Conservation (phyloP, 2,329 filamentous ascomycete genomes). For the Pleurostoma richardsiae region DNA sequence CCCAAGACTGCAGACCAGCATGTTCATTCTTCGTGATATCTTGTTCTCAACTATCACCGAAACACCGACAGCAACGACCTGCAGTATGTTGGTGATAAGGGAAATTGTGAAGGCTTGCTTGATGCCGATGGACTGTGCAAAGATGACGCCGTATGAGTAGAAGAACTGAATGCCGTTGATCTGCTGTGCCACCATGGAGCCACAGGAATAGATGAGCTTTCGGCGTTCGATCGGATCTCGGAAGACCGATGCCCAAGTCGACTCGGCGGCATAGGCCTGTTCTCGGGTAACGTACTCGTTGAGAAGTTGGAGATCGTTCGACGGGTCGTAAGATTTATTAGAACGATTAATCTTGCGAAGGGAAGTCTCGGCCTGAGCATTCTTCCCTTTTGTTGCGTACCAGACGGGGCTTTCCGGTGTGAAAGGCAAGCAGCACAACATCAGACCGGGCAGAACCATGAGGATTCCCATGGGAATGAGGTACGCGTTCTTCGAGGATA, state of each 20-base stretch:
- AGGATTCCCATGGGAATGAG: constrained; percentile 11
- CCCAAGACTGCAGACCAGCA: constrained; percentile 27
- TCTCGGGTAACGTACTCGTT: constrained; percentile 17
- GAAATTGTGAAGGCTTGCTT: constrained; percentile 29
- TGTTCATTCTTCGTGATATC: constrained; percentile 24
- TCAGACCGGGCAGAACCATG: constrained; percentile 12
- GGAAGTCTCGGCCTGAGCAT: constrained; percentile 17
- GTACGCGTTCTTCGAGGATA: constrained; percentile 11
- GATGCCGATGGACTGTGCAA: constrained; percentile 30
- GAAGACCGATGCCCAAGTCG: constrained; percentile 30
- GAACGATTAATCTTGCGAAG: constrained; percentile 23
- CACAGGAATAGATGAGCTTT: constrained; percentile 34
- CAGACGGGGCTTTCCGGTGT: constrained; percentile 16
- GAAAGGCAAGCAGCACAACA: constrained; percentile 8
- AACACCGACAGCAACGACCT: constrained; percentile 27
- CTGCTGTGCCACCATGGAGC: constrained; percentile 35
- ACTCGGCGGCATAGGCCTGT: constrained; percentile 16
- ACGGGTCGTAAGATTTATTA: constrained; percentile 16
- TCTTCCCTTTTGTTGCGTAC: constrained; percentile 18
- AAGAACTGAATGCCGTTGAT: constrained; percentile 39
- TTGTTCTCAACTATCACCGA: constrained; percentile 29
- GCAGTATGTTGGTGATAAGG: constrained; percentile 30
- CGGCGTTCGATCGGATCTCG: constrained; percentile 34
- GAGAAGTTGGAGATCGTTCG: constrained; percentile 1
- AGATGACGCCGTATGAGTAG: constrained; percentile 33